Conservation (phyloP, 140 eudicot species). For the Bidens hawaiensis region DNA sequence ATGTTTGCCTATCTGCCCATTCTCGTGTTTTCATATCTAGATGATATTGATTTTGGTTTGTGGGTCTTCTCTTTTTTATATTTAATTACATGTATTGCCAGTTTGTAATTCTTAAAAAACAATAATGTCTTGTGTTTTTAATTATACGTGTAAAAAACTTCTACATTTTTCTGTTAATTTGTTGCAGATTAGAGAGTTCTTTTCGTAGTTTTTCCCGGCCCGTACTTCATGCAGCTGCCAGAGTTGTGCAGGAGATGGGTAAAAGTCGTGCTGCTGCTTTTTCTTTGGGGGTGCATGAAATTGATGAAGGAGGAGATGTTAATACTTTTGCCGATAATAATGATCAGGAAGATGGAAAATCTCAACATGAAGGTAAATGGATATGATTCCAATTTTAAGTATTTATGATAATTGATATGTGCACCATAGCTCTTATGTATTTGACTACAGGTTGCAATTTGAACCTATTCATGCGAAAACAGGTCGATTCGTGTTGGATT, state of each 20-base stretch:
- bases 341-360: slow-evolving; percentile 52
- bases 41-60: background rate
- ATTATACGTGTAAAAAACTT: background rate
- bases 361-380: slow-evolving; percentile 62
- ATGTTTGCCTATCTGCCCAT: background rate
- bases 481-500: background rate
- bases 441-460: background rate
- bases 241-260: slow-evolving; percentile 98
- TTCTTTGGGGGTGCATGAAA: slow-evolving; percentile 81
- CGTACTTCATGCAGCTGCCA: slow-evolving; percentile 91
- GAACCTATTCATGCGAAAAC: background rate
- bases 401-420: slow-evolving; percentile 7
- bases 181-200: slow-evolving; percentile 77
- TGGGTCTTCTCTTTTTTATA: background rate
- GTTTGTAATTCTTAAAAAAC: background rate
- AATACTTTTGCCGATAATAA: slow-evolving; percentile 56
- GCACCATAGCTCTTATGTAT: background rate
- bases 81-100: slow-evolving; percentile 8
- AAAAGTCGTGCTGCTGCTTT: slow-evolving; percentile 98
- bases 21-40: background rate
- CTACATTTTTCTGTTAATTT: background rate
- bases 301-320: slow-evolving; percentile 73
- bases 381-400: background rate
- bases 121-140: slow-evolving; percentile 4
- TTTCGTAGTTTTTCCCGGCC: slow-evolving; percentile 97